Percentiles rank a stretch among this genome's conserved stretches.
Conservation (phyloP, 2,329 filamentous ascomycete species). For the Penicillium capsulatum region DNA sequence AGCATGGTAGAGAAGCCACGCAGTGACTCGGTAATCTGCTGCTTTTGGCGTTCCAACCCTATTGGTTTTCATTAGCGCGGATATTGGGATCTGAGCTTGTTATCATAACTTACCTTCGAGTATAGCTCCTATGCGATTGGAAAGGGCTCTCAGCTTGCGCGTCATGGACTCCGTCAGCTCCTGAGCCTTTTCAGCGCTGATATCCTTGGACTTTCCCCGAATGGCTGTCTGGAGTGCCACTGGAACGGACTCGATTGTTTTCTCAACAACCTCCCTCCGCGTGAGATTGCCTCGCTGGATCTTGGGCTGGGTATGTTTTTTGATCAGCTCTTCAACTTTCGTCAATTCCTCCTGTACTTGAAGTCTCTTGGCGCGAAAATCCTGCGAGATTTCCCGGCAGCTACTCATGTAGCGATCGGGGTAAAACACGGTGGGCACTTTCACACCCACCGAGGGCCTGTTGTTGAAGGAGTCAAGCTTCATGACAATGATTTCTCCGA, state of each 20-base stretch:
- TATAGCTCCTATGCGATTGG: slow-evolving; percentile 41
- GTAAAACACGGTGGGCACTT: slow-evolving; percentile 53
- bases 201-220: slow-evolving; percentile 5
- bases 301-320: slow-evolving; percentile 28
- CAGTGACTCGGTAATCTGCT: slow-evolving; percentile 40
- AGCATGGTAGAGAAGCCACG: slow-evolving; percentile 45
- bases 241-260: slow-evolving; percentile 32
- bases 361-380: slow-evolving; percentile 43
- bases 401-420: slow-evolving; percentile 57
- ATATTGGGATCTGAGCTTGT: neutral
- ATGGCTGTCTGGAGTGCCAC: slow-evolving; percentile 22
- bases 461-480: slow-evolving; percentile 37
- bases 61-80: slow-evolving; percentile 6
- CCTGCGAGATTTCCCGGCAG: slow-evolving; percentile 46
- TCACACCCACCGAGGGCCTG: slow-evolving; percentile 42
- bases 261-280: slow-evolving; percentile 33
- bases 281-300: slow-evolving; percentile 19
- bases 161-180: slow-evolving; percentile 28
- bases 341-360: slow-evolving; percentile 32
- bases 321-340: slow-evolving; percentile 30
- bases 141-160: slow-evolving; percentile 33
- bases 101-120: slow-evolving; percentile 31
- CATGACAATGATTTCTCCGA: slow-evolving; percentile 56
- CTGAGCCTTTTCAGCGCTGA: slow-evolving; percentile 18
- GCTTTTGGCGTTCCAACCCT: slow-evolving; percentile 43